These are phyloP conservation scores for Fomitopsis pinicola DNA, from an alignment of 1,284 basidiomycete species.

Conservation along the genomic window DNA sequence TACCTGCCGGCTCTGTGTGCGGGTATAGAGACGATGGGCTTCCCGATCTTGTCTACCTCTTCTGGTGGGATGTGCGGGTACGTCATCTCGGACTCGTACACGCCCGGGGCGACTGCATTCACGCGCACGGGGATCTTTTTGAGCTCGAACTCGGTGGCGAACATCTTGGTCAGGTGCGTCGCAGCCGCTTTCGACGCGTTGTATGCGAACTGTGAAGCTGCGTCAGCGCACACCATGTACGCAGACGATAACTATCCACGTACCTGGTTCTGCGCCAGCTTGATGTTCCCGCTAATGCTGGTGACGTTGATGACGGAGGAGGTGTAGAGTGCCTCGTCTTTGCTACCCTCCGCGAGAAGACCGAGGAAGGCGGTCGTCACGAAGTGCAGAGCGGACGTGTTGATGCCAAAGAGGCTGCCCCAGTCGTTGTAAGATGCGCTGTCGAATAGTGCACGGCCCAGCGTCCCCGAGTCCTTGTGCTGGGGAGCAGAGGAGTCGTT, in stretches of 20 bases:
- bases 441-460: conserved; percentile 63
- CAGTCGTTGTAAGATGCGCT: conserved; percentile 62
- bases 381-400: conserved; percentile 72
- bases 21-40: conserved; percentile 55
- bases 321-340: conserved; percentile 50
- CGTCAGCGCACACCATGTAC: background rate
- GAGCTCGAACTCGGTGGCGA: conserved; percentile 70
- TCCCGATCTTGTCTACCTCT: conserved; percentile 38
- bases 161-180: conserved; percentile 68
- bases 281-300: conserved; percentile 67
- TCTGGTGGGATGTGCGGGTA: conserved; percentile 39
- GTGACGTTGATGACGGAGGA: conserved; percentile 73
- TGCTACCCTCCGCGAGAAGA: conserved; percentile 65
- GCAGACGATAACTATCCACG: background rate
- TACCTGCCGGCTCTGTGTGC: conserved; percentile 36
- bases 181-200: conserved; percentile 76
- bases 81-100: conserved; percentile 77
- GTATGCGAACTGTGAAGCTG: conserved; percentile 58
- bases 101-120: conserved; percentile 69
- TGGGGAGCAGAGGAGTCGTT: conserved; percentile 51
- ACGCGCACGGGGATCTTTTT: conserved; percentile 67
- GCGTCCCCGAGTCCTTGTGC: conserved; percentile 53
- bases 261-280: conserved; percentile 72
- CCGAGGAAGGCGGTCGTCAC: conserved; percentile 73
- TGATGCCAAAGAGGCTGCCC: conserved; percentile 56